Evolutionary conservation across 164 flowering plant species (phyloP), one percentile per base, ranked within the genome.

Genomic region (Hamamelis virginiana): DNA sequence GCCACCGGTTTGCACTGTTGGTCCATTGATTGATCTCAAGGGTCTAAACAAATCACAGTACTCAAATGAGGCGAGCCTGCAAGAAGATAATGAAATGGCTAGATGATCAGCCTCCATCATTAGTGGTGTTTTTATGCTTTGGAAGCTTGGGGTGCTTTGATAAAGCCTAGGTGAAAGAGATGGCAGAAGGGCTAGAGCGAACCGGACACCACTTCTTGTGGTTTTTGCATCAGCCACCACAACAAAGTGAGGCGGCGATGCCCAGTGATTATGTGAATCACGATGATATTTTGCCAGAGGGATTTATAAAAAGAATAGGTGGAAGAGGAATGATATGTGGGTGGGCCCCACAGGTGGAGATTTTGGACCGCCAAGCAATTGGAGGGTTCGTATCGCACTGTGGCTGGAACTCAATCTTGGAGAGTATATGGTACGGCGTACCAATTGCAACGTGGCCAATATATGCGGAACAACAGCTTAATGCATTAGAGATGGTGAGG

Each of bases 61-160:
- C 4, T 41, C 44, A 9, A 45, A 57, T 27, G 5, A 58, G 28
- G 63, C 25, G 1, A 16, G 25, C 16, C 50, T n/a, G 55, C 6
- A 56, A 13, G 15, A 28, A 59, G 64, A 46, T 68, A 19, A 27
- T 69, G 13, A 52, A 46, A 52, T 69, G 71, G 71, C 56, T 69
- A 8, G 71, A 69, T 8, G 11, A 27, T 11, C 70, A 67, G 26
- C 68, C 77, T 0, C 23, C 16, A 8, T 23, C 64, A 5, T 74
- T 75, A 11, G 75, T 77, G 22, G 68, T 77, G 59, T 69, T 69
- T 16, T 46, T 77, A 1, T 77, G 80, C 72, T 77, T 77, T 41
- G 80, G 80, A 10, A 74, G 77, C 66, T 18, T 16, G 72, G 77
- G 80, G 4, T 44, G 62, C 26, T 70, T 74, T 16, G 28, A 27